phyloP scores from a whole-genome alignment of 345 rosid genomes.

The Eucalyptus cloeziana region DNA sequence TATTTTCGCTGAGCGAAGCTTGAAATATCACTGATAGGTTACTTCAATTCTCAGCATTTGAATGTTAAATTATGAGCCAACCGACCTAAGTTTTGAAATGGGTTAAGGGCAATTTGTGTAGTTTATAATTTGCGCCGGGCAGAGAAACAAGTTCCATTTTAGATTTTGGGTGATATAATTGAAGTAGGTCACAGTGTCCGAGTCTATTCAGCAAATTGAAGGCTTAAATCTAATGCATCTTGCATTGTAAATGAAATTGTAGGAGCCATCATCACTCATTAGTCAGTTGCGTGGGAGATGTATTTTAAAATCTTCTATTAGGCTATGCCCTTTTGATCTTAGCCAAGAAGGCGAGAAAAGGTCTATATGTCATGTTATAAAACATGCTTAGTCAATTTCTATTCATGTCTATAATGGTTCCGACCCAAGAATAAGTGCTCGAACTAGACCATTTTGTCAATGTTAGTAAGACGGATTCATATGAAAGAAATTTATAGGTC shows the following conservation, averaged over 20 bases:
- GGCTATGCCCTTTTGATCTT: background rate
- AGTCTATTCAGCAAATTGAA: background rate
- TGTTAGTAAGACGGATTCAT: background rate
- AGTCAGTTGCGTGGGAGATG: background rate
- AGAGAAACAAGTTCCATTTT: background rate
- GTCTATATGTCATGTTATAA: background rate
- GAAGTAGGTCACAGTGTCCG: background rate
- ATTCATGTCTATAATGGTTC: background rate
- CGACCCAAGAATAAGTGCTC: background rate
- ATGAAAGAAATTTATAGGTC: background rate
- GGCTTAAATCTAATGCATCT: background rate
- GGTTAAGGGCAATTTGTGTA: background rate
- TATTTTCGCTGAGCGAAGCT: background rate
- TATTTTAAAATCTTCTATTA: background rate
- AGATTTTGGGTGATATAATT: background rate
- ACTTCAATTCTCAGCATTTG: background rate
- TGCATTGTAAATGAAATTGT: background rate
- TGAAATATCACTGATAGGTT: background rate
- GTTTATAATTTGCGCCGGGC: background rate
- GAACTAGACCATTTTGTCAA: background rate
- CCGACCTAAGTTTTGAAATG: background rate
- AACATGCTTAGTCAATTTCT: background rate
- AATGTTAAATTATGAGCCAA: background rate
- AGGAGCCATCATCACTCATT: background rate
- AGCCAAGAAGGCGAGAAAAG: background rate